These are phyloP conservation scores for Euryodendron excelsum DNA, from an alignment of 148 eudicot genomes.

Conservation along the genomic window DNA sequence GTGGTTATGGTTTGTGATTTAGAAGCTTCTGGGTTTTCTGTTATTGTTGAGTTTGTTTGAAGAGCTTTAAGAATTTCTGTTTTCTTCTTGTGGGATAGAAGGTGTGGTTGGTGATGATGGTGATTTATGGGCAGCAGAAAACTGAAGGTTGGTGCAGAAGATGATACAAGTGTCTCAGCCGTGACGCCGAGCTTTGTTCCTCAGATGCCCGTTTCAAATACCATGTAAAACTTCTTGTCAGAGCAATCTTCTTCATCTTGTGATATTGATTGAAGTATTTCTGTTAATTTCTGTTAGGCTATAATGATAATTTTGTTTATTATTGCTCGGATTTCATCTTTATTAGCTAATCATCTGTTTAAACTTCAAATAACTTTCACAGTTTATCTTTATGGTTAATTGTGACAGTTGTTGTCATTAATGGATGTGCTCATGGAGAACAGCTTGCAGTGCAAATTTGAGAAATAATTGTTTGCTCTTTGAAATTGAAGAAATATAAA, in stretches of 20 bases:
- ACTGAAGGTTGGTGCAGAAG: conserved; percentile 27
- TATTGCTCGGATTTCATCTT: not conserved
- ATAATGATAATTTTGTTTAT: not conserved
- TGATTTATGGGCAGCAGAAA: conserved; percentile 33
- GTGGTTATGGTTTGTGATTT: not conserved
- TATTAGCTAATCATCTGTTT: not conserved
- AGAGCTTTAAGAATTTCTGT: not conserved
- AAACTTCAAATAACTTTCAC: not conserved
- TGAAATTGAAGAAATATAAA: too few relatives aligned
- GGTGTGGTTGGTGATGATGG: conserved; percentile 3
- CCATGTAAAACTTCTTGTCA: conserved; percentile 28
- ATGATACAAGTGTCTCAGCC: conserved; percentile 32
- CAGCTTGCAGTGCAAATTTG: not conserved
- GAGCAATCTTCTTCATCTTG: not conserved
- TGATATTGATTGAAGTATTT: not conserved
- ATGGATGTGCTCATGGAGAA: not conserved
- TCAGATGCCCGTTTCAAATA: conserved; percentile 33
- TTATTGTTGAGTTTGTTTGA: not conserved
- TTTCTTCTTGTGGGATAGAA: not conserved
- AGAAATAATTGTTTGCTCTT: not conserved
- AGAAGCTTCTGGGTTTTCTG: not conserved
- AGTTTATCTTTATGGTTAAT: too few relatives aligned
- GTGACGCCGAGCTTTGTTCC: conserved; percentile 46
- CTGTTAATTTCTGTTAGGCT: not conserved
- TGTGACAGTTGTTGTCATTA: too few relatives aligned